Conservation (phyloP, 768 basidiomycete species). For the Tylopilus rubrobrunneus region DNA sequence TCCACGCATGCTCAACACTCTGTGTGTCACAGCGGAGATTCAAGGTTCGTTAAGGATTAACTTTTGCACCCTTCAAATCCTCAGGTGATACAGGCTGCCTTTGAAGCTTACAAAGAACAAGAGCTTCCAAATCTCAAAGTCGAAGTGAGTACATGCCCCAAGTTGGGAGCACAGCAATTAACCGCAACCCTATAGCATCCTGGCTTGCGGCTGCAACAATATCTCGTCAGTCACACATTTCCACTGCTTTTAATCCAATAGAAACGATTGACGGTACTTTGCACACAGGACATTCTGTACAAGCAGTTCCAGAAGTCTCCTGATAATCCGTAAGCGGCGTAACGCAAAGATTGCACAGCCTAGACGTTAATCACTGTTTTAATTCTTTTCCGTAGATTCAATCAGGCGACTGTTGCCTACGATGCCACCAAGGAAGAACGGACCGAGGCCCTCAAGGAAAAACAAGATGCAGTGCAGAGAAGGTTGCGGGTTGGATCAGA, state of each 20-base stretch:
- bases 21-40: slow-evolving; percentile 64
- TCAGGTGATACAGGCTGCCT: slow-evolving; percentile 57
- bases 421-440: slow-evolving; percentile 88
- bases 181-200: slow-evolving; percentile 56
- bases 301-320: slow-evolving; percentile 97
- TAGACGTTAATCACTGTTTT: background rate
- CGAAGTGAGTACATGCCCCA: slow-evolving; percentile 52
- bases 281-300: slow-evolving; percentile 69
- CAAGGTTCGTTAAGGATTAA: slow-evolving; percentile 50
- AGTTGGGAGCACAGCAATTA: slow-evolving; percentile 1
- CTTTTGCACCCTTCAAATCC: background rate
- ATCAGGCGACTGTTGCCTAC: slow-evolving; percentile 74
- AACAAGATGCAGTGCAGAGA: slow-evolving; percentile 59
- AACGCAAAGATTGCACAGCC: slow-evolving; percentile 3
- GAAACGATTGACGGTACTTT: slow-evolving; percentile 1
- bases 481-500: slow-evolving; percentile 48
- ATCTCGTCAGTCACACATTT: slow-evolving; percentile 50
- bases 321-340: slow-evolving; percentile 76
- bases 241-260: background rate
- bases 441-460: slow-evolving; percentile 67
- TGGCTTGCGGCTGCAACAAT: slow-evolving; percentile 87
- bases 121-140: slow-evolving; percentile 75
- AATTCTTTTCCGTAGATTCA: slow-evolving; percentile 56
- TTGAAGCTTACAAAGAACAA: slow-evolving; percentile 83
- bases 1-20: slow-evolving; percentile 3